phyloP scores from a whole-genome alignment of 179 eudicot genomes.

The Beta corolliflora region DNA sequence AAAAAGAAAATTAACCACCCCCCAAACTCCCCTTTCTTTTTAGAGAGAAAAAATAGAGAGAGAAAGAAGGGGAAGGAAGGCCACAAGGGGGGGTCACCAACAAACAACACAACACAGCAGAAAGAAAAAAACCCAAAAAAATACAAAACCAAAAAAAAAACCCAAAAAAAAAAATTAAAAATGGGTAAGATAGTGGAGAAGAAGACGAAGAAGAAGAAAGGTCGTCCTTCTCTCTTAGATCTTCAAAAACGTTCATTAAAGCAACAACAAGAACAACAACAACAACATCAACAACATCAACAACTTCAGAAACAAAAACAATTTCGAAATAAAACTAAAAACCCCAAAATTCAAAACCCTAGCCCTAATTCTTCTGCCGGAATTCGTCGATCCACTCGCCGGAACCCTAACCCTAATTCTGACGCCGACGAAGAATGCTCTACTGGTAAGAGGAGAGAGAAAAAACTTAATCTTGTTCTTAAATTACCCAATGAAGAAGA shows the following conservation, averaged over 20 bases:
- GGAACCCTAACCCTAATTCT: constrained; percentile 43
- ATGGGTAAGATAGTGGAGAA: constrained; percentile 47
- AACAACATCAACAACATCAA: background rate
- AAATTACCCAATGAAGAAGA: constrained; percentile 19
- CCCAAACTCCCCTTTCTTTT: background rate
- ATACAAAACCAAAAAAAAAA: background rate
- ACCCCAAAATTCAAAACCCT: constrained; percentile 28
- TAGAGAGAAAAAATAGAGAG: constrained; percentile 14
- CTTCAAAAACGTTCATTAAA: constrained; percentile 53
- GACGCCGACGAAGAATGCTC: constrained; percentile 37
- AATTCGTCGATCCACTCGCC: constrained; percentile 47
- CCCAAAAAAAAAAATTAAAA: constrained; percentile 3
- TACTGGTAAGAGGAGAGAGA: constrained; percentile 19
- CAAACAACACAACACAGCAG: background rate
- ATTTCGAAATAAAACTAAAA: background rate
- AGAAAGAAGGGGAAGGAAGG: constrained; percentile 2
- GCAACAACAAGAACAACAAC: constrained; percentile 21
- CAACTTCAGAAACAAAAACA: constrained; percentile 20
- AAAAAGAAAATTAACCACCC: background rate
- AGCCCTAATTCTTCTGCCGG: constrained; percentile 29
- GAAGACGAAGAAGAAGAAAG: constrained; percentile 66
- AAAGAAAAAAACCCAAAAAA: background rate
- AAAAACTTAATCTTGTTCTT: constrained; percentile 30
- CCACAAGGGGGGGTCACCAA: background rate
- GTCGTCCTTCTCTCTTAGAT: constrained; percentile 58